Percentiles rank a stretch among this genome's conserved stretches.
Conservation (phyloP, 1,139 yeast genomes). For the Saccharomycopsis hybrid region DNA sequence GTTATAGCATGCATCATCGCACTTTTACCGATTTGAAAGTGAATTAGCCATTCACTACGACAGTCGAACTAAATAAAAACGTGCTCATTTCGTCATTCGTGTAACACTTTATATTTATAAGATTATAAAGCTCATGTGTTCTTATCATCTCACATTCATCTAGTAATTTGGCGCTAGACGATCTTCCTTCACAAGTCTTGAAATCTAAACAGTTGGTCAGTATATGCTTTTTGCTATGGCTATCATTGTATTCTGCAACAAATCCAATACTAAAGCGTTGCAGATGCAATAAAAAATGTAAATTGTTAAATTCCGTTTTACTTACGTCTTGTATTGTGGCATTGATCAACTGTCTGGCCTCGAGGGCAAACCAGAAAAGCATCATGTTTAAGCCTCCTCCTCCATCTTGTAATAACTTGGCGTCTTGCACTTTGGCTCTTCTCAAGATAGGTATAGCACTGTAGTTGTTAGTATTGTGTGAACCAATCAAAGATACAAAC, state of each 20-base stretch:
- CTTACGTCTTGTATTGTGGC: conserved; percentile 78
- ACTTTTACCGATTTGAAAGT: too few relatives aligned
- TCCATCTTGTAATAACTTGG: conserved; percentile 48
- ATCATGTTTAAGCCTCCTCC: conserved; percentile 42
- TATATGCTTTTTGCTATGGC: background rate
- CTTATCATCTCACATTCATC: conserved; percentile 21
- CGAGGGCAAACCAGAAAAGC: conserved; percentile 86
- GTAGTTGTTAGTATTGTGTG: conserved; percentile 29
- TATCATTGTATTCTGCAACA: background rate
- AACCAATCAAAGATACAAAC: background rate
- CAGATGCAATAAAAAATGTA: too few relatives aligned
- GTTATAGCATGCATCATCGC: too few relatives aligned
- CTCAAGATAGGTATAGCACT: conserved; percentile 87
- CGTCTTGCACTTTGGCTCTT: conserved; percentile 71
- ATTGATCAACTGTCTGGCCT: conserved; percentile 77
- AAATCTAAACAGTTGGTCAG: background rate
- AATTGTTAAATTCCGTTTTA: conserved; percentile 21
- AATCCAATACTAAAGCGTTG: too few relatives aligned
- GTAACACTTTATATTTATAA: too few relatives aligned
- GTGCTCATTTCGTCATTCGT: too few relatives aligned
- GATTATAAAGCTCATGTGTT: background rate
- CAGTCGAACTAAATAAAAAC: too few relatives aligned
- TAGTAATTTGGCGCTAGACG: conserved; percentile 49
- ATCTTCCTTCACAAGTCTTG: conserved; percentile 48
- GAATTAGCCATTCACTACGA: too few relatives aligned